These are phyloP conservation scores for Thelephora aurantiotincta DNA, from an alignment of 768 basidiomycete genomes.

Conservation along the genomic window DNA sequence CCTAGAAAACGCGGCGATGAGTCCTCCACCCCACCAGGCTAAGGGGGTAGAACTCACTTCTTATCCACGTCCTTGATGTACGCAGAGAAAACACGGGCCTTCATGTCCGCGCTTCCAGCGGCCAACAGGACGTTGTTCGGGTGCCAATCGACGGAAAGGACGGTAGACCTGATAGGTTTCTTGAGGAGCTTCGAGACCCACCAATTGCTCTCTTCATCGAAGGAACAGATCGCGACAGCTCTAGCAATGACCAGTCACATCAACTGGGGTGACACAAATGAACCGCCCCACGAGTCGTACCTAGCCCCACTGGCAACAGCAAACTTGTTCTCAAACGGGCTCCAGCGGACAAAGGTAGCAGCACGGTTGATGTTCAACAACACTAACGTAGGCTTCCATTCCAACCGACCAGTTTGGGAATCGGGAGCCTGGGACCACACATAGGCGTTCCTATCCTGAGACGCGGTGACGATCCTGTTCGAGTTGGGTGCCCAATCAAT, in stretches of 20 bases:
- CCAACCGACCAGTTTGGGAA: slow-evolving; percentile 47
- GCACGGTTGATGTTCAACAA: slow-evolving; percentile 90
- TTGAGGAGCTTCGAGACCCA: slow-evolving; percentile 96
- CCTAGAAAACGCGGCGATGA: slow-evolving; percentile 23
- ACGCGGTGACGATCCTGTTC: slow-evolving; percentile 95
- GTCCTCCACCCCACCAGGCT: background rate
- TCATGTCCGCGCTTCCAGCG: slow-evolving; percentile 95
- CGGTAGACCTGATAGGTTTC: slow-evolving; percentile 94
- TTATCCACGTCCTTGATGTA: slow-evolving; percentile 98
- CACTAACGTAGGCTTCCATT: slow-evolving; percentile 97
- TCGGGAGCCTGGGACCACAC: slow-evolving; percentile 87
- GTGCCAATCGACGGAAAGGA: slow-evolving; percentile 93
- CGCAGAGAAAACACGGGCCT: slow-evolving; percentile 93
- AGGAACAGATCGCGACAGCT: slow-evolving; percentile 91
- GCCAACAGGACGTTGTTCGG: slow-evolving; percentile 97
- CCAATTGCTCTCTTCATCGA: slow-evolving; percentile 97
- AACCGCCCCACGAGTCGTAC: slow-evolving; percentile 28
- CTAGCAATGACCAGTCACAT: slow-evolving; percentile 23
- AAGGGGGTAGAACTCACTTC: slow-evolving; percentile 35
- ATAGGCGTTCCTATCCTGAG: slow-evolving; percentile 98
- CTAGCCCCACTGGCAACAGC: slow-evolving; percentile 95
- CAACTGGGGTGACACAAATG: background rate
- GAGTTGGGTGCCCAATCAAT: slow-evolving; percentile 98
- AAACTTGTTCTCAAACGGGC: slow-evolving; percentile 96
- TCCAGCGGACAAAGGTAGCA: slow-evolving; percentile 92